Evolutionary conservation across 805 yeast genomes (phyloP).

Genomic region (Suhomyces kilbournensis): DNA sequence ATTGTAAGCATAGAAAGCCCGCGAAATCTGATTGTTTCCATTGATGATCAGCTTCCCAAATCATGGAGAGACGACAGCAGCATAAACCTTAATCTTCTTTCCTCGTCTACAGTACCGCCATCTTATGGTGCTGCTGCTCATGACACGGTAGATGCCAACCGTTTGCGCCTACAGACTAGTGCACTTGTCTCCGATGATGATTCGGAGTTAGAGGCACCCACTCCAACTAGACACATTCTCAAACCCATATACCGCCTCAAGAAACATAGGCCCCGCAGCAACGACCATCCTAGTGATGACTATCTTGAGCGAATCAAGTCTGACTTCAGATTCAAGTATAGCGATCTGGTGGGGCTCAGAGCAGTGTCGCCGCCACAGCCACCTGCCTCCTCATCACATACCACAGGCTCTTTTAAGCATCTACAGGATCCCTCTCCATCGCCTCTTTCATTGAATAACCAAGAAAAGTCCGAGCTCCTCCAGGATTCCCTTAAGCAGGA

Average conservation of each 20-base stretch:
- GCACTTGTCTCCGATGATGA: conserved; percentile 33
- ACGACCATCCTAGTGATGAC: conserved; percentile 1
- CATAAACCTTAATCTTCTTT: conserved; percentile 16
- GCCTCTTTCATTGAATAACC: conserved; percentile 19
- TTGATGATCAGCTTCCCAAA: conserved; percentile 30
- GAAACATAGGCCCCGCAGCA: conserved; percentile 2
- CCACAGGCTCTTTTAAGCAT: neutral
- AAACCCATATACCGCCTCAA: conserved; percentile 14
- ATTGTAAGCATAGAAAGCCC: conserved; percentile 39
- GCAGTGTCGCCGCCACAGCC: conserved; percentile 1
- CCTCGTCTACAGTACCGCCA: conserved; percentile 6
- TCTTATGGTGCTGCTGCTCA: neutral
- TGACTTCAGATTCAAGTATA: conserved; percentile 22
- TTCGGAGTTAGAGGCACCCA: conserved; percentile 25
- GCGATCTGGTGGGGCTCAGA: neutral
- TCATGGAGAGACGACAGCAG: conserved; percentile 35
- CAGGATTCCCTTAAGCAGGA: neutral
- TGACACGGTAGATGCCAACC: neutral
- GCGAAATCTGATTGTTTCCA: conserved; percentile 38
- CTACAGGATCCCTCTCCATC: conserved; percentile 23
- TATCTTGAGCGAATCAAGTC: conserved; percentile 12
- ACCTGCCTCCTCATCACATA: neutral
- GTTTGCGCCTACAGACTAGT: neutral
- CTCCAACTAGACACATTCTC: conserved; percentile 12
- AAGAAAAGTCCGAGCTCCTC: neutral